Evolutionary conservation across 2,329 filamentous ascomycete genomes (phyloP).

Genomic region (Ceratocystis albifundus): DNA sequence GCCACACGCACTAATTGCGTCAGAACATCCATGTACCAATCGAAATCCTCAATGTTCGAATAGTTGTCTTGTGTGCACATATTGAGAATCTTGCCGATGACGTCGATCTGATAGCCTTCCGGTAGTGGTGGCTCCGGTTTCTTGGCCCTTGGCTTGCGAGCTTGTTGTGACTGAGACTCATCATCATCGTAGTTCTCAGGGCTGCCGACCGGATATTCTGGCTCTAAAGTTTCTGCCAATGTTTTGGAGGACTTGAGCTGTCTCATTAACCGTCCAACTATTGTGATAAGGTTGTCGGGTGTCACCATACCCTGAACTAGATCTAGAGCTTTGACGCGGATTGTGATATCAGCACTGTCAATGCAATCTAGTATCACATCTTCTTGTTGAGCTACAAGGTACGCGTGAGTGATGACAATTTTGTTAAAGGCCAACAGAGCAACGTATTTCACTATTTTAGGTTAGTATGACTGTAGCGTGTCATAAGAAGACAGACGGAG

Average conservation of each 20-base stretch:
- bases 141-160: constrained; percentile 12
- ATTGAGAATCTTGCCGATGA: constrained; percentile 69
- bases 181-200: constrained; percentile 18
- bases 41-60: constrained; percentile 74
- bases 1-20: constrained; percentile 70
- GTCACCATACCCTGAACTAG: constrained; percentile 90
- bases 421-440: constrained; percentile 90
- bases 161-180: constrained; percentile 6
- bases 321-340: constrained; percentile 82
- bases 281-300: constrained; percentile 67
- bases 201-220: neutral
- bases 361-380: constrained; percentile 95
- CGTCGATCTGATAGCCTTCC: constrained; percentile 72
- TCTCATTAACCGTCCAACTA: constrained; percentile 76
- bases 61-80: constrained; percentile 92
- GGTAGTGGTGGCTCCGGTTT: constrained; percentile 49
- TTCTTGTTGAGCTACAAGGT: constrained; percentile 80
- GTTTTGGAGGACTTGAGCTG: constrained; percentile 58
- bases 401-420: constrained; percentile 78
- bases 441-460: constrained; percentile 75
- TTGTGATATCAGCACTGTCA: constrained; percentile 90
- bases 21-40: constrained; percentile 91
- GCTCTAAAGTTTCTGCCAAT: constrained; percentile 10
- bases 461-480: constrained; percentile 23
- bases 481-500: neutral